Evolutionary conservation across 208 protist genomes (phyloP).

Genomic region (Leishmania guyanensis): DNA sequence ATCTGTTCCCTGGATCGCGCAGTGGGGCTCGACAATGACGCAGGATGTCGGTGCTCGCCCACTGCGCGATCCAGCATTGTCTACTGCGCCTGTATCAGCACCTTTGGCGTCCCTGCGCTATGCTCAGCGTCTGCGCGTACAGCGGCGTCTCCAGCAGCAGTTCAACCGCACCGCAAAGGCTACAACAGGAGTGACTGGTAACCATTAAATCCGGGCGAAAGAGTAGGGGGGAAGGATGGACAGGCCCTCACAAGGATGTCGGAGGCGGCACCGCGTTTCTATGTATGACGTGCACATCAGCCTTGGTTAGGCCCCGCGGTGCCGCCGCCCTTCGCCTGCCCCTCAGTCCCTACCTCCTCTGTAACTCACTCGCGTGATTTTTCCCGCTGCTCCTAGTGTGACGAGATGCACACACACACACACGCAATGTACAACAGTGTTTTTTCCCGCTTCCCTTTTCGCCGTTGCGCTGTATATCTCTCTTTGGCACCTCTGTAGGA

Average conservation of each 20-base stretch:
- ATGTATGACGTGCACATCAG: background rate
- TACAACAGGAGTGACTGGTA: background rate
- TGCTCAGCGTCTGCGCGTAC: slow-evolving; percentile 20
- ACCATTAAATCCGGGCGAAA: background rate
- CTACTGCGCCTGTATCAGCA: background rate
- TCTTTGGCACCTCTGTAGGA: background rate
- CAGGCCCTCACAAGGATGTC: background rate
- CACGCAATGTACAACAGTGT: too few species aligned
- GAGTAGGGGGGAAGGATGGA: background rate
- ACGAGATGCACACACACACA: background rate
- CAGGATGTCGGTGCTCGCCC: background rate
- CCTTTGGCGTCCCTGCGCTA: background rate
- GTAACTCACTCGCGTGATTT: background rate
- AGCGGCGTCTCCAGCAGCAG: slow-evolving; percentile 22
- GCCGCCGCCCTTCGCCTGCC: background rate
- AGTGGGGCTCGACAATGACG: background rate
- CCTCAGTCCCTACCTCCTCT: background rate
- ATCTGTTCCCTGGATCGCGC: background rate
- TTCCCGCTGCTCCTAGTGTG: too few species aligned
- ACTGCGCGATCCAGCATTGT: background rate
- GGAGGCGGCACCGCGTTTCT: background rate
- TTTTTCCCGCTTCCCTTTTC: background rate
- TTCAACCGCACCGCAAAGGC: slow-evolving; percentile 5
- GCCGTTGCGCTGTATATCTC: background rate
- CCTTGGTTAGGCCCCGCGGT: background rate